These are phyloP conservation scores for Trypanosoma rangeli DNA, from an alignment of 208 protist genomes.

Conservation along the genomic window DNA sequence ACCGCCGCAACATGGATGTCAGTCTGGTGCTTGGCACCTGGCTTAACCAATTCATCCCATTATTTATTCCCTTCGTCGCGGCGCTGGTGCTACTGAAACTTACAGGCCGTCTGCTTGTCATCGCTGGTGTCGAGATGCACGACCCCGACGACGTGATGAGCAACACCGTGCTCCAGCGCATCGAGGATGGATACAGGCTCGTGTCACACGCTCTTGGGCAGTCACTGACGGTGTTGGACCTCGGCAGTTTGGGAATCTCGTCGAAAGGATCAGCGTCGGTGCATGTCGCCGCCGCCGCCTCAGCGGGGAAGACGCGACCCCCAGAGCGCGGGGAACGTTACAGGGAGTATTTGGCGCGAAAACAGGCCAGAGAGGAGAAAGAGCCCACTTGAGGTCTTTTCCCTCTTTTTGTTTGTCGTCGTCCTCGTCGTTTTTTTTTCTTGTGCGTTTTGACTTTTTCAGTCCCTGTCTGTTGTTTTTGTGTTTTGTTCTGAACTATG, in stretches of 20 bases:
- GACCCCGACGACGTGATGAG: slow-evolving; percentile 74
- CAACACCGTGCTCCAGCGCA: slow-evolving; percentile 72
- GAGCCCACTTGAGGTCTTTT: slow-evolving; percentile 1
- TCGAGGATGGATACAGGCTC: slow-evolving; percentile 73
- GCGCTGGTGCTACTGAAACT: slow-evolving; percentile 72
- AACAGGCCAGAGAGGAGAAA: slow-evolving; percentile 1
- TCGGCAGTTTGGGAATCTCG: slow-evolving; percentile 11
- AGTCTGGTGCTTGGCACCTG: slow-evolving; percentile 68
- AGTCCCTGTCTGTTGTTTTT: slow-evolving; percentile 10
- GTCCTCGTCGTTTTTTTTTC: not conserved
- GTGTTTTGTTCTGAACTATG: slow-evolving; percentile 17
- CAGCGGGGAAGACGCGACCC: not conserved
- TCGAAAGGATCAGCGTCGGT: not conserved
- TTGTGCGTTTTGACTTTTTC: not conserved
- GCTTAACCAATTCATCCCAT: slow-evolving; percentile 85
- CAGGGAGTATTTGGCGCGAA: slow-evolving; percentile 63
- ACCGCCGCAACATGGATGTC: slow-evolving; percentile 89
- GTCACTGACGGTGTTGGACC: slow-evolving; percentile 48
- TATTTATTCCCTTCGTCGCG: slow-evolving; percentile 85
- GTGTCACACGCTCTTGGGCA: slow-evolving; percentile 72
- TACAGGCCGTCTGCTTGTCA: slow-evolving; percentile 51
- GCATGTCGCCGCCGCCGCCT: slow-evolving; percentile 1
- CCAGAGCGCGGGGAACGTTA: slow-evolving; percentile 57
- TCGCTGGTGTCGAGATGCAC: slow-evolving; percentile 80
- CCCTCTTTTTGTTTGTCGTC: not conserved